phyloP scores from a whole-genome alignment of 768 basidiomycete genomes.

The Lactarius akahatsu region DNA sequence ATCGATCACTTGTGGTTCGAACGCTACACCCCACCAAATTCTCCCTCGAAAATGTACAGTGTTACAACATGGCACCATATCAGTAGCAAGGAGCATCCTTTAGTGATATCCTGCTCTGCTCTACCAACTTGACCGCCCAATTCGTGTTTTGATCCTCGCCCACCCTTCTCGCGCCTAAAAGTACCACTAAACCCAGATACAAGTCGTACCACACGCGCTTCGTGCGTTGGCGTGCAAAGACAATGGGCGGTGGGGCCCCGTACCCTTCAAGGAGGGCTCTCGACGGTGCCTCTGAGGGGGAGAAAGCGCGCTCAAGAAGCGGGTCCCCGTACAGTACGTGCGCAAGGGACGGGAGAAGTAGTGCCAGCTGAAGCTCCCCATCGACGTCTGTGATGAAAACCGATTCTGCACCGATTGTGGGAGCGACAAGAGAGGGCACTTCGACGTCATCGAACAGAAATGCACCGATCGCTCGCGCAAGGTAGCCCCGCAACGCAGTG shows the following conservation, averaged over 20 bases:
- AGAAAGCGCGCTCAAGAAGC: slow-evolving; percentile 64
- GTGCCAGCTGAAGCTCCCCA: slow-evolving; percentile 43
- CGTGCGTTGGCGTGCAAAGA: slow-evolving; percentile 67
- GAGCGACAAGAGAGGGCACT: slow-evolving; percentile 64
- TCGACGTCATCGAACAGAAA: slow-evolving; percentile 79
- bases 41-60: background rate
- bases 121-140: slow-evolving; percentile 42
- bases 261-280: slow-evolving; percentile 63
- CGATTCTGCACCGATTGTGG: slow-evolving; percentile 58
- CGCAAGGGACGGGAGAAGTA: slow-evolving; percentile 36
- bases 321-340: slow-evolving; percentile 78
- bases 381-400: slow-evolving; percentile 45
- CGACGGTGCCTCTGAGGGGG: slow-evolving; percentile 31
- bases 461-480: slow-evolving; percentile 69
- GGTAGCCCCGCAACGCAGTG: slow-evolving; percentile 45
- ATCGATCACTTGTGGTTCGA: background rate
- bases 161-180: slow-evolving; percentile 43
- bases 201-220: slow-evolving; percentile 77
- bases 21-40: background rate
- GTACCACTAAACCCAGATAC: slow-evolving; percentile 55
- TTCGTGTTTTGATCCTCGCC: slow-evolving; percentile 33
- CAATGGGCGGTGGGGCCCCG: slow-evolving; percentile 46
- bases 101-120: slow-evolving; percentile 40
- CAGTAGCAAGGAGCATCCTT: slow-evolving; percentile 54
- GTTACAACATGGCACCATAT: slow-evolving; percentile 6